Conservation (phyloP, 176 grass and related monocot species). For the Oryza glumipatula region DNA sequence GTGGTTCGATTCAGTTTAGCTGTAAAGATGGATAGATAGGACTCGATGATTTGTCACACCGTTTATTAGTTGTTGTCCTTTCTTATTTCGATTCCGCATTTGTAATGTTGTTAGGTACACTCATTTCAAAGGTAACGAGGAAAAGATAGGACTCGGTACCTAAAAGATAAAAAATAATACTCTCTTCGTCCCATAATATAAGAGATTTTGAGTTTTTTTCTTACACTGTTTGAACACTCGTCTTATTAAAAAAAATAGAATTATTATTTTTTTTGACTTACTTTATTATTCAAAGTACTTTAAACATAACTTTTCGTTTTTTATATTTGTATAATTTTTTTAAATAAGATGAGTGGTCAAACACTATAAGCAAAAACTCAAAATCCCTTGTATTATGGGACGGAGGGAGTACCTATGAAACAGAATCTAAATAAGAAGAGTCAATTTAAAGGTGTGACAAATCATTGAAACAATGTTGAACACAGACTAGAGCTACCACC, state of each 20-base stretch:
- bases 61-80: background rate
- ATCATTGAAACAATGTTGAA: background rate
- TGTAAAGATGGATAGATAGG: background rate
- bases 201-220: no score
- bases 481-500: no score
- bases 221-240: no score
- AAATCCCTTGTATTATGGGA: no score
- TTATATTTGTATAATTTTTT: no score
- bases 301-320: no score
- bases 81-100: background rate
- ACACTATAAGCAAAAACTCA: no score
- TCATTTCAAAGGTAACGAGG: background rate
- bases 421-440: background rate
- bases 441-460: background rate
- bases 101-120: background rate
- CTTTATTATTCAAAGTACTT: no score
- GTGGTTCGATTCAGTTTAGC: constrained; percentile 14
- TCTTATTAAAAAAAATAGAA: no score
- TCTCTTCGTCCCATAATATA: no score
- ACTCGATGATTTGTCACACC: background rate
- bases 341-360: no score
- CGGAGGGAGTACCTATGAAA: background rate
- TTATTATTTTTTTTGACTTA: no score
- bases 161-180: background rate
- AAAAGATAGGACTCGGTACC: background rate